Percentiles rank a stretch among this genome's conserved stretches.
Conservation (phyloP, 2,329 filamentous ascomycete genomes). For the Saccharata proteae region DNA sequence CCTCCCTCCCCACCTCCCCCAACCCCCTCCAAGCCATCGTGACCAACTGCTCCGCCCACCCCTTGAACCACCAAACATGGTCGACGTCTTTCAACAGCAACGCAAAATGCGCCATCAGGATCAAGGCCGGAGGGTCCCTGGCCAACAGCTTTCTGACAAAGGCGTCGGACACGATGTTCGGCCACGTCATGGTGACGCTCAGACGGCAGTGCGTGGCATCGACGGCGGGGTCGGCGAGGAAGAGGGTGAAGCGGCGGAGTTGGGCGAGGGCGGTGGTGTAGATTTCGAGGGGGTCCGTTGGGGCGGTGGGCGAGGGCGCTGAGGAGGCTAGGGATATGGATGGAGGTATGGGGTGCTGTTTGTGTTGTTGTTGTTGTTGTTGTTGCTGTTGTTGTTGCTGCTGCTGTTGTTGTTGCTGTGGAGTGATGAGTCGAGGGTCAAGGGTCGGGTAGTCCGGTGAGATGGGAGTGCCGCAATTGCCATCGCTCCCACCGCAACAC, state of each 20-base stretch:
- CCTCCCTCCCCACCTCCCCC: too few relatives aligned
- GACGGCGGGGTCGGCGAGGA: constrained; percentile 4
- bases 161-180: constrained; percentile 5
- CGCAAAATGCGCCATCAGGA: constrained; percentile 6
- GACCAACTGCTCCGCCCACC: constrained; percentile 4
- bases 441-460: too few relatives aligned
- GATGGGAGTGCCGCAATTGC: too few relatives aligned
- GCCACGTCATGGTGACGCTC: constrained; percentile 8
- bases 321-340: too few relatives aligned
- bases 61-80: constrained; percentile 8
- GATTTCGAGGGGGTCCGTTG: background rate
- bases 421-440: too few relatives aligned
- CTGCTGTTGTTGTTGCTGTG: too few relatives aligned
- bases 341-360: too few relatives aligned
- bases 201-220: too few relatives aligned
- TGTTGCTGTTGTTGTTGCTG: too few relatives aligned
- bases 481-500: too few relatives aligned
- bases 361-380: too few relatives aligned
- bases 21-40: constrained; percentile 2
- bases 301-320: background rate
- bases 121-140: constrained; percentile 2
- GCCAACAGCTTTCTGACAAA: constrained; percentile 5
- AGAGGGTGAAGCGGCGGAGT: constrained; percentile 5
- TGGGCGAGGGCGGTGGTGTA: constrained; percentile 4
- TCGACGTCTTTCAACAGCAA: constrained; percentile 6